Base-by-base conservation (phyloP, 1,284 basidiomycete species). In the Somion occarium region DNA sequence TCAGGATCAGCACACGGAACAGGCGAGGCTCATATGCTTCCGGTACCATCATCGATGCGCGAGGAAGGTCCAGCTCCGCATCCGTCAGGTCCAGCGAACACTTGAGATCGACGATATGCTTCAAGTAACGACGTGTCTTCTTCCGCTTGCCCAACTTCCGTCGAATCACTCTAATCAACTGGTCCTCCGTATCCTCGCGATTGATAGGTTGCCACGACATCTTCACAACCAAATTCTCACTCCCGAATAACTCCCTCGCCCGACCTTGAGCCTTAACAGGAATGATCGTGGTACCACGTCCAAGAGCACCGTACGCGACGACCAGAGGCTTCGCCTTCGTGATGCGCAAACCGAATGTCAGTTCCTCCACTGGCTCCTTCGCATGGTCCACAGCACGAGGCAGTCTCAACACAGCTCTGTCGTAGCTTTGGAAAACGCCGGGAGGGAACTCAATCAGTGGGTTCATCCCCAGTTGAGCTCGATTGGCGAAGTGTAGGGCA, bases 31-130 rank as follows among this genome's bases (percentile, higher is more conserved):
- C 48, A 23, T 39, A 27, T 18, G 50, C 5, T 13, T 34, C 27
- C 15, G 23, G n/a, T 2, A n/a, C 3, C 9, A 3, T 13, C 47
- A 52, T 51, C 9, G 27, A 44, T 5, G 23, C 43, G 2, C 54
- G 47, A 18, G 54, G 46, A n/a, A 57, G 30, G 15, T 23, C 18
- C 30, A 49, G 19, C 39, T 38, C 18, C 11, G 48, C 20, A 49
- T 41, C 46, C 18, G 50, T 38, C 44, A 37, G 23, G 38, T 48
- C 5, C 3, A 48, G 7, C 11, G 48, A 55, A 30, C 48, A 52
- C 48, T 53, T 52, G 4, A 53, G n/a, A n/a, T 55, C 48, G 13
- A 53, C 51, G 38, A 53, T 50, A 38, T 55, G 41, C 24, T 55
- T 30, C 37, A 53, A 38, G 13, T 43, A 30, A 2, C n/a, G 5